Evolutionary conservation across 306 rosid genomes (phyloP).

Genomic region (Argentina anserina): DNA sequence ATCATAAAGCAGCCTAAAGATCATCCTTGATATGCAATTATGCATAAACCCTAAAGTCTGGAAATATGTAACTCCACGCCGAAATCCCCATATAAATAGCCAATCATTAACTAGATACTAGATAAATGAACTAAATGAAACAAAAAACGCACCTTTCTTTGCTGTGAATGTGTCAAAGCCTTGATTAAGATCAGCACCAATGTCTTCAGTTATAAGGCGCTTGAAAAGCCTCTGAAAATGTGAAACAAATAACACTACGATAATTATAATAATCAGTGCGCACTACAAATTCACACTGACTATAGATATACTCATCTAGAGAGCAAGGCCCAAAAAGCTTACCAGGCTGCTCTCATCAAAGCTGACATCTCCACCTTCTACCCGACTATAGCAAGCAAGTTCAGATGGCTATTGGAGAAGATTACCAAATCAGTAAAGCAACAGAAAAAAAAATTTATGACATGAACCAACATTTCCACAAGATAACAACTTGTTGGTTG

Average conservation of each 20-base stretch:
- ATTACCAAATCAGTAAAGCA: constrained; percentile 20
- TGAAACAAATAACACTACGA: constrained; percentile 6
- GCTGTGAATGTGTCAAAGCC: constrained; percentile 75
- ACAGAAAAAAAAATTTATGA: not conserved
- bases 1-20: constrained; percentile 10
- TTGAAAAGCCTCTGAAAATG: constrained; percentile 81
- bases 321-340: constrained; percentile 29
- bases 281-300: too few relatives aligned
- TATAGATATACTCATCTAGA: not conserved
- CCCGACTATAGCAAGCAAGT: constrained; percentile 83
- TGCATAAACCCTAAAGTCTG: constrained; percentile 11
- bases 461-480: not conserved
- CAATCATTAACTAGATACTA: not conserved
- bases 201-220: constrained; percentile 81
- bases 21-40: constrained; percentile 23
- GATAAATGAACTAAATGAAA: not conserved
- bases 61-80: not conserved
- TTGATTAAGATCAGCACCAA: constrained; percentile 82
- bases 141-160: constrained; percentile 52
- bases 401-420: constrained; percentile 68
- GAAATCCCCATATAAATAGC: not conserved
- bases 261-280: not conserved
- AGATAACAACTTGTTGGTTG: not conserved
- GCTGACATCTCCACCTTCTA: constrained; percentile 79
- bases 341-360: constrained; percentile 89